These are phyloP conservation scores for Cercospora canescens DNA, from an alignment of 2,329 filamentous ascomycete species.

Conservation along the genomic window DNA sequence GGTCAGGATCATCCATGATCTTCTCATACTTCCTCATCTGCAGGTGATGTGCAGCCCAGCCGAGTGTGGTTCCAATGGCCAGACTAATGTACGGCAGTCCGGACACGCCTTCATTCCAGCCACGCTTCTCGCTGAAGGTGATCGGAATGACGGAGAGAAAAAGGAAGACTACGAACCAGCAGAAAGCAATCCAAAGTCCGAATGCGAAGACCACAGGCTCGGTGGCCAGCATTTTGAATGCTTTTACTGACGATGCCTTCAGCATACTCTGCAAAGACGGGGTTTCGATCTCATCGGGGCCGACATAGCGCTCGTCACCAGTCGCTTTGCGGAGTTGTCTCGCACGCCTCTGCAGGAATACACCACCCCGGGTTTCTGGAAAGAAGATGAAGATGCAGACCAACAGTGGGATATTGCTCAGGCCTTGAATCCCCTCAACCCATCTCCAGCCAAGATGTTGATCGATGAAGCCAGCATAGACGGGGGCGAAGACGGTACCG, in stretches of 20 bases:
- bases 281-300: conserved; percentile 53
- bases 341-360: conserved; percentile 52
- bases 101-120: conserved; percentile 52
- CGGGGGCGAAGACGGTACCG: conserved; percentile 55
- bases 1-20: conserved; percentile 39
- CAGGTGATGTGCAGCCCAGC: conserved; percentile 50
- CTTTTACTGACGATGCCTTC: conserved; percentile 53
- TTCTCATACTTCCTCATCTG: conserved; percentile 54
- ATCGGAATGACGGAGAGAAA: conserved; percentile 55
- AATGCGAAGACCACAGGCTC: conserved; percentile 54
- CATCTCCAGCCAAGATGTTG: conserved; percentile 55
- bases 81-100: conserved; percentile 56
- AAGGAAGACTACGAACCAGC: conserved; percentile 56
- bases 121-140: conserved; percentile 53
- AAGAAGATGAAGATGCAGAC: conserved; percentile 48
- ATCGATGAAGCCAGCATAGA: conserved; percentile 57
- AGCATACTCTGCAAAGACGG: conserved; percentile 49
- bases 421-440: conserved; percentile 56
- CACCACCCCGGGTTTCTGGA: conserved; percentile 50
- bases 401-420: conserved; percentile 52
- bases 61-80: conserved; percentile 50
- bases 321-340: conserved; percentile 49
- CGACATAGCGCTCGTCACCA: conserved; percentile 52
- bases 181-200: conserved; percentile 54
- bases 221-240: conserved; percentile 50